These are phyloP conservation scores for Teratosphaeria pseudoeucalypti DNA, from an alignment of 2,329 filamentous ascomycete genomes.

Conservation along the genomic window DNA sequence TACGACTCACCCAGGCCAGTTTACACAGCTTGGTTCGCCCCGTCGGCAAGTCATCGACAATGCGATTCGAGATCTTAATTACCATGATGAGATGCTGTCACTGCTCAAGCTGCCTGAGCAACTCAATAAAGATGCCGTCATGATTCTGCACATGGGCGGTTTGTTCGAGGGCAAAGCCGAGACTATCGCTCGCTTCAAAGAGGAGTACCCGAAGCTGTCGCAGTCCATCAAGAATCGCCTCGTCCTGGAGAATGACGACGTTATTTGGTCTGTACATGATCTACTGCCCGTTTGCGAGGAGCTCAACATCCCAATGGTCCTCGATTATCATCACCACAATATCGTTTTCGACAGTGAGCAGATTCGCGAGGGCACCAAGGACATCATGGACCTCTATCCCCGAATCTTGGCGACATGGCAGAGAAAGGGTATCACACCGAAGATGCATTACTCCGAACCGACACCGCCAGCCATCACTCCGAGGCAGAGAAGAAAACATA, in stretches of 20 bases:
- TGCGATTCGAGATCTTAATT: conserved; percentile 71
- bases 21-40: conserved; percentile 82
- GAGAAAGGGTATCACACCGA: conserved; percentile 74
- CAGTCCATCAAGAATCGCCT: conserved; percentile 65
- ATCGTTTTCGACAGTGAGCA: conserved; percentile 69
- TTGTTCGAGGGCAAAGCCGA: conserved; percentile 77
- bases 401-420: conserved; percentile 78
- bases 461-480: conserved; percentile 65
- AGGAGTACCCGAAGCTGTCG: conserved; percentile 60
- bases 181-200: conserved; percentile 65
- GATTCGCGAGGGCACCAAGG: conserved; percentile 72
- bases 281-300: conserved; percentile 83
- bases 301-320: conserved; percentile 81
- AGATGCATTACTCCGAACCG: conserved; percentile 94
- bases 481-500: conserved; percentile 74
- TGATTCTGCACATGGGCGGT: conserved; percentile 91
- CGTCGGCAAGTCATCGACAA: conserved; percentile 64
- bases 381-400: conserved; percentile 64
- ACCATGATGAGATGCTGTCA: conserved; percentile 75
- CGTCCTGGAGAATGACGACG: conserved; percentile 90
- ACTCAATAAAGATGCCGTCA: conserved; percentile 73
- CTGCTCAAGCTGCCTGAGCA: conserved; percentile 69
- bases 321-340: conserved; percentile 94
- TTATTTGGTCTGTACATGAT: conserved; percentile 86
- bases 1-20: conserved; percentile 85